These are phyloP conservation scores for Psilocybe azurescens DNA, from an alignment of 768 basidiomycete genomes.

Conservation along the genomic window DNA sequence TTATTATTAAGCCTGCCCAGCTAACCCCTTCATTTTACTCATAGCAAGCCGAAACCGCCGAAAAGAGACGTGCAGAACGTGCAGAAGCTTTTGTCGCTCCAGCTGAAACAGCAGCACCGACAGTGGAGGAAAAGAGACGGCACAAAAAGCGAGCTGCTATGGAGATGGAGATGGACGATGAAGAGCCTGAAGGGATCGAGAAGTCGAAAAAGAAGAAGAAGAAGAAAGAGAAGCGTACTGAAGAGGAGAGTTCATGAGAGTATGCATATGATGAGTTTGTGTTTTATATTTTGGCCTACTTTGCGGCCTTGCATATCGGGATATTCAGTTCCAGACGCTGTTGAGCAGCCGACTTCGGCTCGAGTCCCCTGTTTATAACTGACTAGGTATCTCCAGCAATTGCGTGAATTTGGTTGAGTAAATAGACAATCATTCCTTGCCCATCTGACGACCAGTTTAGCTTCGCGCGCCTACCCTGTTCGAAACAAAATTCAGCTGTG, in stretches of 20 bases:
- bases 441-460: too few relatives aligned
- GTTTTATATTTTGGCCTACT: not conserved
- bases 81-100: conserved; percentile 91
- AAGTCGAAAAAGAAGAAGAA: conserved; percentile 40
- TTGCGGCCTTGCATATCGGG: not conserved
- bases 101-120: conserved; percentile 72
- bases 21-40: too few relatives aligned
- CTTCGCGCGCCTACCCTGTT: too few relatives aligned
- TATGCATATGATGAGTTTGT: not conserved
- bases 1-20: too few relatives aligned
- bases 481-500: too few relatives aligned
- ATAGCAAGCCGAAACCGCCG: conserved; percentile 81
- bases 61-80: conserved; percentile 76
- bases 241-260: conserved; percentile 7
- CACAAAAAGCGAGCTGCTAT: conserved; percentile 52
- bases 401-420: too few relatives aligned
- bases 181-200: conserved; percentile 37
- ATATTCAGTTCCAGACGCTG: too few relatives aligned
- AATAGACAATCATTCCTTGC: too few relatives aligned
- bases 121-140: conserved; percentile 76
- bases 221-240: conserved; percentile 16
- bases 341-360: too few relatives aligned
- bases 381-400: too few relatives aligned
- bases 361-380: too few relatives aligned
- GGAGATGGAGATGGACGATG: conserved; percentile 41